Evolutionary conservation across 2,329 filamentous ascomycete genomes (phyloP).

Genomic region (Ampelomyces quisqualis): DNA sequence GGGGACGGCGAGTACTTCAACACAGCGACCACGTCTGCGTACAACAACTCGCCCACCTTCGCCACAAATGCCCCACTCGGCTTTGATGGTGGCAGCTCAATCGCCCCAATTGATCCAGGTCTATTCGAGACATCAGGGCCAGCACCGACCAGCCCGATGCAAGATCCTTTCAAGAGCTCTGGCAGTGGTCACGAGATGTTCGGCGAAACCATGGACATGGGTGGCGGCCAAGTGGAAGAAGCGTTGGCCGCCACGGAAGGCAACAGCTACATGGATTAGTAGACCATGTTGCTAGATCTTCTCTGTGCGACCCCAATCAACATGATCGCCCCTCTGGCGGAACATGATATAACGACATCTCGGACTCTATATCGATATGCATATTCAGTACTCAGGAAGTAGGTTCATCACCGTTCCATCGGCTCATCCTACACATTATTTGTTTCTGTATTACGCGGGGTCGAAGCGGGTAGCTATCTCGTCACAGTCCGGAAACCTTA

Average conservation of each 20-base stretch:
- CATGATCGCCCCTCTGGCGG: no score
- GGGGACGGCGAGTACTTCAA: conserved; percentile 40
- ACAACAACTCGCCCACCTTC: conserved; percentile 41
- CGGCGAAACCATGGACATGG: conserved; percentile 39
- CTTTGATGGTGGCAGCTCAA: conserved; percentile 30
- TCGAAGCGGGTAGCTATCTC: no score
- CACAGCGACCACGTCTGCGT: conserved; percentile 24
- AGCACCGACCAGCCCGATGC: conserved; percentile 37
- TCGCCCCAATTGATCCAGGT: conserved; percentile 41
- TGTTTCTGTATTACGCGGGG: conserved; percentile 1
- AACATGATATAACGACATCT: no score
- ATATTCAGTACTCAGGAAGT: no score
- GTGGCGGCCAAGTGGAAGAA: conserved; percentile 42
- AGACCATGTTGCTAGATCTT: conserved; percentile 2
- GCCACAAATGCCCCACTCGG: conserved; percentile 32
- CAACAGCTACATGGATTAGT: conserved; percentile 38
- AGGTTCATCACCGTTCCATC: no score
- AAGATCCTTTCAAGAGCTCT: conserved; percentile 42
- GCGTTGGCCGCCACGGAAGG: conserved; percentile 41
- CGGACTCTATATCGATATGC: no score
- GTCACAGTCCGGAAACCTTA: no score
- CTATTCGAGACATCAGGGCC: conserved; percentile 38
- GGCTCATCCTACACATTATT: neutral
- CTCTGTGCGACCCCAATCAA: no score
- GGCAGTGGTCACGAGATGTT: conserved; percentile 42